Evolutionary conservation across 2,329 filamentous ascomycete genomes (phyloP), one percentile per base, ranked within the genome.

Genomic region (Xylaria sp.): DNA sequence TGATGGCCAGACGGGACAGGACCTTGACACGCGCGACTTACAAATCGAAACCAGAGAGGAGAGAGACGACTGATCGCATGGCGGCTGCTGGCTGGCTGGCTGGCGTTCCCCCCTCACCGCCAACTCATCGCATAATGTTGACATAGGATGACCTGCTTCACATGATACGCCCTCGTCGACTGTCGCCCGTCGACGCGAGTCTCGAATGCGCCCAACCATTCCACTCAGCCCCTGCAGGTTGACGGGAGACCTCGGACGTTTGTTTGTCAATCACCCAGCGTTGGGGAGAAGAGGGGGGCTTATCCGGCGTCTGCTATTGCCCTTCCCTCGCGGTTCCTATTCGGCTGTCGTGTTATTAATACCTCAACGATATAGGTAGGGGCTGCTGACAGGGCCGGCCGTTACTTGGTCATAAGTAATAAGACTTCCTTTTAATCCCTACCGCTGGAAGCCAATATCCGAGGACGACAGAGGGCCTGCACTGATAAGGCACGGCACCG

Each of bases 341-440:
- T 59, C 34, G 68, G 65, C 61, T 47, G 61, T 53, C 45, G 57
- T 65, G 57, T 59, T 61, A 64, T 61, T 68, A 70, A 68, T 68
- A 68, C 65, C 58, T 68, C 61, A 61, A 61, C 57, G 54, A 63
- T 70, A 70, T 66, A 66, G 68, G 68, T 68, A 63, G 60, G 65
- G 65, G 61, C 30, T 53, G 64, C 50, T 65, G 65, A 65, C 65
- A 61, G 62, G 61, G 55, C 47, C 65, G 61, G 60, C 1, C 24
- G 39, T 56, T 21, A 53, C 64, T 69, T 60, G 64, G 54, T 64
- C 64, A 60, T 67, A 67, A 54, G 54, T 27, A 66, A 30, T 11
- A 27, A 50, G 48, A 32, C 48, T 36, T 63, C 39, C 61, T 65
- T 24, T 50, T 68, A 65, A 67, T 57, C 61, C 47, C 60, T 67